Conservation (phyloP, 225 moss, liverwort and hornwort species). For the Rhytidiadelphus loreus region DNA sequence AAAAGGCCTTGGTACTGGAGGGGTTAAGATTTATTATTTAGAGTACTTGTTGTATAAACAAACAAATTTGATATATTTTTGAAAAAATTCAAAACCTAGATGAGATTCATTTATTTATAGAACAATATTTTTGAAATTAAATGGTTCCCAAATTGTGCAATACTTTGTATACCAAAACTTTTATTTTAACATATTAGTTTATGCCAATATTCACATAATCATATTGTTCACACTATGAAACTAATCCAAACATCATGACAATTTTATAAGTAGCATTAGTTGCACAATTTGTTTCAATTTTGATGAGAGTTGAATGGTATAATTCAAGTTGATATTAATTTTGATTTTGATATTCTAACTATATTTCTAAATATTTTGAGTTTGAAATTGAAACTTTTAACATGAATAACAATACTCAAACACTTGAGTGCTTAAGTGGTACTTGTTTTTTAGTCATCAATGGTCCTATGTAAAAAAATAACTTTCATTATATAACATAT, state of each 20-base stretch:
- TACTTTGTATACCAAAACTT: neutral
- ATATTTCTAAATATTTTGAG: neutral
- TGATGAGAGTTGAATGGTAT: neutral
- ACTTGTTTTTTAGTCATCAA: neutral
- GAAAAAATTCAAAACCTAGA: neutral
- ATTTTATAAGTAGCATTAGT: neutral
- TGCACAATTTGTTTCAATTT: neutral
- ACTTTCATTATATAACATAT: neutral
- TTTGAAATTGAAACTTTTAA: neutral
- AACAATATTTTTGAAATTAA: neutral
- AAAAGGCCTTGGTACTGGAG: no score
- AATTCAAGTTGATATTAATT: neutral
- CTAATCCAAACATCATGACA: neutral
- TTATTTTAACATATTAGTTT: neutral
- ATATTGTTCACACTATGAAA: neutral
- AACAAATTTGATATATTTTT: neutral
- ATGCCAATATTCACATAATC: neutral
- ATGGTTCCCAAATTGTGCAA: neutral
- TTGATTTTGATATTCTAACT: fast-evolving
- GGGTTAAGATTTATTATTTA: neutral
- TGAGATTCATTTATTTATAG: neutral
- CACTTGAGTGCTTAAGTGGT: fast-evolving
- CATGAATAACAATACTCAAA: neutral
- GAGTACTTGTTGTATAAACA: neutral
- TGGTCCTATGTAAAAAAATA: neutral